Base-by-base conservation (phyloP, 2,329 filamentous ascomycete species). In the Clarireedia homoeocarpa region DNA sequence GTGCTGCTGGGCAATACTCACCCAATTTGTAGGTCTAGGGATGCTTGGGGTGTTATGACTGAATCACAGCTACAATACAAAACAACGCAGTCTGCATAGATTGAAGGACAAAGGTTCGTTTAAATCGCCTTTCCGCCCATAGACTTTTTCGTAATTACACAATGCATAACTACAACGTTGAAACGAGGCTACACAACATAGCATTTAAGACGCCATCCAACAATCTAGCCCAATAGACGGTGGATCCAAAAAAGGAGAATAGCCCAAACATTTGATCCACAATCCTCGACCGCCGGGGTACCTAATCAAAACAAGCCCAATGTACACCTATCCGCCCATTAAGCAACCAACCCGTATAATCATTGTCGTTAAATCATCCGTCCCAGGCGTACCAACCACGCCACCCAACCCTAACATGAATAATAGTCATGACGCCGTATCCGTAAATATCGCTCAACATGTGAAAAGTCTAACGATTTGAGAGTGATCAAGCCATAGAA, bases 271-370 rank as follows among this genome's bases (percentile, higher is more conserved):
- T 26, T 5, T 38, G 34, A 47, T 5, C 34, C 4, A 47, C 51
- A 34, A 23, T 20, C 48, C 20, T 26, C 20, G 39, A n/a, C 34
- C 23, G 51, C 44, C 51, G 20, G 26, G 38, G 46, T 55, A 57
- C 42, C 42, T 45, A 42, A 55, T 48, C 45, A 58, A 54, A 53
- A 55, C 56, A 27, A 44, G 27, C 46, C 56, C 39, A 55, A 47
- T 51, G 34, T 56, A 56, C 52, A 51, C 56, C 56, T 34, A 49
- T 40, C 55, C 51, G 34, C 23, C 55, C 50, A 58, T 55, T 55
- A 46, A 56, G 46, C 53, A 49, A 49, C 53, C 56, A 38, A 34
- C 56, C 48, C 53, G 47, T 55, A 50, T 55, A 55, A 20, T 55
- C 53, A 34, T 55, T 30, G 52, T 58, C 56, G 48, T 58, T 46